A percentile compares a stretch with the other conserved stretches of the same genome.
Conservation (phyloP, 192 early-diverging fungal species). For the Entophlyctis helioformis region DNA sequence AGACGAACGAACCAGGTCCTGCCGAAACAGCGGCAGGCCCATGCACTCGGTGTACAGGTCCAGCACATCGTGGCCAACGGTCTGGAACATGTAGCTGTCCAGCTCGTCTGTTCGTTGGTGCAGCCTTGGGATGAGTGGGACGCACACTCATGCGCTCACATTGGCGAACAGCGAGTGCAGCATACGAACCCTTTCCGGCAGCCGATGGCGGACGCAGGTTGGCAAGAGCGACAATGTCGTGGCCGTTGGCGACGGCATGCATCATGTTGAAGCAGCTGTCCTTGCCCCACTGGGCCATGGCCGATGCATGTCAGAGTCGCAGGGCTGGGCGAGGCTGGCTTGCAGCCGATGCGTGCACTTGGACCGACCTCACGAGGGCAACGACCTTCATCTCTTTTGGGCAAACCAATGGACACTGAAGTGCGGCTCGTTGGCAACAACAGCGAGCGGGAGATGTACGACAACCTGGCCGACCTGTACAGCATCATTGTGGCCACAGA, state of each 20-base stretch:
- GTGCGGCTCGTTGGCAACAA: conserved; percentile 69
- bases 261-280: conserved; percentile 93
- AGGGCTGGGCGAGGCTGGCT: background rate
- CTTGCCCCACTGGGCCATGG: conserved; percentile 95
- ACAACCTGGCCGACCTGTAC: conserved; percentile 88
- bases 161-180: background rate
- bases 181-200: conserved; percentile 40
- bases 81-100: conserved; percentile 96
- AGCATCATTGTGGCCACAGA: conserved; percentile 84
- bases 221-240: conserved; percentile 85
- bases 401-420: conserved; percentile 18
- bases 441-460: conserved; percentile 79
- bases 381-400: conserved; percentile 18
- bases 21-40: conserved; percentile 67
- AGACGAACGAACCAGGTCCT: conserved; percentile 59
- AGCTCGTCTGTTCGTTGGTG: conserved; percentile 53
- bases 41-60: conserved; percentile 73
- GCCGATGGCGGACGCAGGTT: conserved; percentile 70
- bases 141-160: too few species aligned
- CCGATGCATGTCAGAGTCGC: conserved; percentile 23
- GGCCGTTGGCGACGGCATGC: conserved; percentile 87
- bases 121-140: too few species aligned
- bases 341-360: background rate
- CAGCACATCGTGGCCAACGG: conserved; percentile 88
- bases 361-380: conserved; percentile 14